These are phyloP conservation scores for Talaromyces sp. DNA, from an alignment of 2,329 filamentous ascomycete genomes.

Conservation along the genomic window DNA sequence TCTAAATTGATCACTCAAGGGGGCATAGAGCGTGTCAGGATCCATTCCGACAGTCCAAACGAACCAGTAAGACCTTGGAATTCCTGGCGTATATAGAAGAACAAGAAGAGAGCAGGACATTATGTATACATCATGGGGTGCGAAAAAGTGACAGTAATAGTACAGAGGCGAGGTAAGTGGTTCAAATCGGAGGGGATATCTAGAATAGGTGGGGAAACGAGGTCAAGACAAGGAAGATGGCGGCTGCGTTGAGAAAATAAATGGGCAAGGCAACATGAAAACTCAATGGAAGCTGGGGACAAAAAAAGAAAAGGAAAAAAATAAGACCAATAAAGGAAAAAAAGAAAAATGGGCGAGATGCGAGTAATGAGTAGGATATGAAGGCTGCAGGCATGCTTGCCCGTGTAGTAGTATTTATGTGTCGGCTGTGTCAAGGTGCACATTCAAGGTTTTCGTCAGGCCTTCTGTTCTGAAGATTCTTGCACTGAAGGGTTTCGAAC, in stretches of 20 bases:
- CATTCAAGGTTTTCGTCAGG: not conserved
- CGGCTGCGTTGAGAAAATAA: conserved; percentile 6
- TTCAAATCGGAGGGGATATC: conserved; percentile 14
- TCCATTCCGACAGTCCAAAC: too few species aligned
- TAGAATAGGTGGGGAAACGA: conserved; percentile 4
- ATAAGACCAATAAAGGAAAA: too few species aligned
- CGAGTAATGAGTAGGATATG: too few species aligned
- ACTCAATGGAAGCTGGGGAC: too few species aligned
- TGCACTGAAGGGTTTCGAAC: not conserved
- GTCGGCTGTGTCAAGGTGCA: too few species aligned
- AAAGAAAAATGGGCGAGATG: too few species aligned
- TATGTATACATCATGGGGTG: conserved; percentile 22
- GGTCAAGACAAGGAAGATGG: not conserved
- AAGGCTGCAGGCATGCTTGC: too few species aligned
- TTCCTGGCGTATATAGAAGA: not conserved
- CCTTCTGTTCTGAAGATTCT: not conserved
- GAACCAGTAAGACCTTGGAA: too few species aligned
- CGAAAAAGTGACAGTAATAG: conserved; percentile 17
- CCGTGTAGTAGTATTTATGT: too few species aligned
- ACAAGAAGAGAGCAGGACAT: conserved; percentile 2
- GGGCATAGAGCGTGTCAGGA: too few species aligned
- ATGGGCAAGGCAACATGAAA: not conserved
- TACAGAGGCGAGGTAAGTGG: conserved; percentile 20
- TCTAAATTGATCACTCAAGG: too few species aligned
- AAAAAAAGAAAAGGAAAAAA: too few species aligned